Evolutionary conservation across 768 basidiomycete genomes (phyloP), one percentile per base, ranked within the genome.

Genomic region (Porpolomopsis calyptriformis): DNA sequence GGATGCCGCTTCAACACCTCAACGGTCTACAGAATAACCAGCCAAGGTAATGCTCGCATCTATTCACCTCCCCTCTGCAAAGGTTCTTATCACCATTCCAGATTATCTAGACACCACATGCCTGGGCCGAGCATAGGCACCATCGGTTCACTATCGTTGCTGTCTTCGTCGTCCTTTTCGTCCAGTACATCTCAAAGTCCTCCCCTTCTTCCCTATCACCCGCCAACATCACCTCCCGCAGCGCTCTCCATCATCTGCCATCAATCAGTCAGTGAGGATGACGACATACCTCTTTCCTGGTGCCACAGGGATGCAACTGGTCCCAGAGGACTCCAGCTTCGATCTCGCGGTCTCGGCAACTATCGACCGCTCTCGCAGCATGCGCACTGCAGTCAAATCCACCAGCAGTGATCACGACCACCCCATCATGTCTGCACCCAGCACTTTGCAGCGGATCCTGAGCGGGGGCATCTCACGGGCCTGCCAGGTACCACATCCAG

Each of bases 1-100:
- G 16, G 42, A 43, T 48, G 40, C 40, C 41, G 43, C 22, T 48
- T 48, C 25, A 40, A 48, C 35, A 20, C 26, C 22, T 26, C 33
- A 10, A 29, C 31, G 20, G 47, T 40, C 4, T 24, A 37, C 24
- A 35, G 10, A 4, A 43, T 35, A 33, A 40, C 47, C 4, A 19
- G 27, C n/a, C 18, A 48, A n/a, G 42, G 47, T 48, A 22, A 12
- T 29, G 12, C 11, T 43, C 31, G 27, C 12, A 20, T n/a, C 33
- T 34, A n/a, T 16, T 22, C 37, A 38, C 16, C 7, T 6, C 19
- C 6, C 14, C 14, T 27, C n/a, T 23, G 16, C 33, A 12, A 20
- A 43, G n/a, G 22, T 34, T 26, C n/a, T 36, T n/a, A n/a, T 23
- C 12, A 14, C 11, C 20, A 12, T 11, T 20, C 20, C 29, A 24